Evolutionary conservation across 2,329 filamentous ascomycete genomes (phyloP).

Genomic region (Xylariaceae sp.): DNA sequence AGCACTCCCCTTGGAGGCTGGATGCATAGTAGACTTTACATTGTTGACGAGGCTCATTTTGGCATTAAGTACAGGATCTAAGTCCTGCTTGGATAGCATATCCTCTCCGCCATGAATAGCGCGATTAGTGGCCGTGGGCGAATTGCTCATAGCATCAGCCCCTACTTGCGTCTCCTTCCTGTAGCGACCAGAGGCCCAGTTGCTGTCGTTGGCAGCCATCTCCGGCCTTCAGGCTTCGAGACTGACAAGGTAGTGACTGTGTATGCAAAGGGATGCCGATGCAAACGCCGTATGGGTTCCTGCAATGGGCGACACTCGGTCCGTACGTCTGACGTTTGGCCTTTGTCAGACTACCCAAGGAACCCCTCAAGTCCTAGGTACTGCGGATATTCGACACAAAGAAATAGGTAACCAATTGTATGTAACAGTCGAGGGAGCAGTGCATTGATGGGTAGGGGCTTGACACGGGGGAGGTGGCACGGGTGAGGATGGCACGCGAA

Average conservation of each 20-base stretch:
- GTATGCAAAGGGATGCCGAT: too few species aligned
- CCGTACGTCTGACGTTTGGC: too few species aligned
- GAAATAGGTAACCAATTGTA: background rate
- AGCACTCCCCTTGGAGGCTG: background rate
- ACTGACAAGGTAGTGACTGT: too few species aligned
- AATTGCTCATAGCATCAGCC: background rate
- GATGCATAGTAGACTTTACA: slow-evolving; percentile 37
- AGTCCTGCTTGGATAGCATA: slow-evolving; percentile 52
- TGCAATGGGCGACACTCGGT: too few species aligned
- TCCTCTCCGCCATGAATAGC: slow-evolving; percentile 38
- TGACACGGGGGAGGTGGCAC: too few species aligned
- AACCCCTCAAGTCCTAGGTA: background rate
- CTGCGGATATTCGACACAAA: background rate
- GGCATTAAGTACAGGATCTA: slow-evolving; percentile 58
- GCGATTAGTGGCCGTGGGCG: slow-evolving; percentile 1
- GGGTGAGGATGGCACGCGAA: too few species aligned
- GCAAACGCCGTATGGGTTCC: background rate
- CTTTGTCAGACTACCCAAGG: background rate
- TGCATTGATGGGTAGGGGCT: too few species aligned
- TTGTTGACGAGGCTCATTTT: slow-evolving; percentile 70
- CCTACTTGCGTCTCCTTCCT: background rate
- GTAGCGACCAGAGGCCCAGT: background rate
- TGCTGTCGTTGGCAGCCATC: slow-evolving; percentile 1
- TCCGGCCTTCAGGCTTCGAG: background rate
- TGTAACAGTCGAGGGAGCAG: background rate